phyloP scores from a whole-genome alignment of 78 protist genomes.

The Planoprotostelium fungivorum region DNA sequence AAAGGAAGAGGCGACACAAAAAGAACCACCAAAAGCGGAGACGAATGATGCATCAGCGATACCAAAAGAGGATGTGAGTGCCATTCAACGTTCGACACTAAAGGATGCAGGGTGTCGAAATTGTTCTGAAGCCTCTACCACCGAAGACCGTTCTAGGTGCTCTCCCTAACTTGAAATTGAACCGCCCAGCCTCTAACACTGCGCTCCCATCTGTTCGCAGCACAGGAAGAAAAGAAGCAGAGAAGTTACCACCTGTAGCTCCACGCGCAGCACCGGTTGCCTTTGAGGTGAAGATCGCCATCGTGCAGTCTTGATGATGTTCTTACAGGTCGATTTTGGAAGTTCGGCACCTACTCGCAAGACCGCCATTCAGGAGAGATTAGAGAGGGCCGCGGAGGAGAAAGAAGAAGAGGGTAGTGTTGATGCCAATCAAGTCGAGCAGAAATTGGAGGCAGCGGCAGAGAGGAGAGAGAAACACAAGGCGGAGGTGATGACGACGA shows the following conservation, averaged over 20 bases:
- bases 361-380: neutral
- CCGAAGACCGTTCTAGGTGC: neutral
- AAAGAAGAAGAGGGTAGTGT: neutral
- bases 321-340: neutral
- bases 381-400: neutral
- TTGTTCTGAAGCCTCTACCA: neutral
- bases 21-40: too few species aligned
- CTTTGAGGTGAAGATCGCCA: neutral
- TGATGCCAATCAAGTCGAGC: neutral
- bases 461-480: neutral
- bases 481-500: neutral
- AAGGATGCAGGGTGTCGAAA: neutral
- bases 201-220: neutral
- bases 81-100: neutral
- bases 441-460: neutral
- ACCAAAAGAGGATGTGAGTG: neutral
- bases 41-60: neutral
- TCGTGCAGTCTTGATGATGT: neutral
- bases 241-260: neutral
- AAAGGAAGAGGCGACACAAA: too few species aligned
- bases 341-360: neutral
- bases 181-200: too few species aligned
- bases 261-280: neutral
- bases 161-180: neutral
- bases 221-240: neutral